Evolutionary conservation across 768 basidiomycete genomes (phyloP), one percentile per base, ranked within the genome.

Genomic region (Mycena latifolia): DNA sequence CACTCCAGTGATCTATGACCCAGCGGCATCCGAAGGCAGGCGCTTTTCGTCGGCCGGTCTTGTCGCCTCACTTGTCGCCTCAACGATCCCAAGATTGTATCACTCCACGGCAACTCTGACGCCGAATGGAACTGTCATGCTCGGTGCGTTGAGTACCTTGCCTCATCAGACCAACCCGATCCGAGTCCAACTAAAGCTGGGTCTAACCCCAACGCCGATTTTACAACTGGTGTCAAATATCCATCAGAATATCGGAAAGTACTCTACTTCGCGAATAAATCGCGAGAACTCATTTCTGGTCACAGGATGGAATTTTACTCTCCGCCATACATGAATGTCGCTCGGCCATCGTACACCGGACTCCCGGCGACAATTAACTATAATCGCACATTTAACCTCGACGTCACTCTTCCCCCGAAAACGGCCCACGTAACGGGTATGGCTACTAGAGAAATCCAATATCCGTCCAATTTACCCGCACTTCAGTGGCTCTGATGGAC

Each of bases 51-150:
- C 68, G n/a, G n/a, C n/a, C n/a, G n/a, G 75, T 52, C 78, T 82
- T 46, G 82, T 81, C 77, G 85, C 81, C 76, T 83, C 82, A 69
- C 76, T 85, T 58, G 79, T 82, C 24, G 76, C 78, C 11, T 77
- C 79, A 2, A 66, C 75, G 39, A 81, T 89, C 65, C 82, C 87
- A 54, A 78, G 89, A 17, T 53, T 91, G 77, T 91, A 91, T 78
- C 89, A 91, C 75, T 89, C 88, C 2, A 80, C 81, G 8, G 86
- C 84, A 12, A 86, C 85, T 37, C 78, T 89, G 66, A 83, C 88
- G 17, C 84, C 86, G 24, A 84, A 85, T 65, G 87, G 86, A 69
- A 82, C 63, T 75, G 39, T 54, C 47, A 18, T 47, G 50, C 43
- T 61, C 81, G 33, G 46, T 57, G 41, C 39, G 22, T n/a, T n/a